Conservation (phyloP, 2,329 filamentous ascomycete genomes). For the Arthrinium phaeospermum region DNA sequence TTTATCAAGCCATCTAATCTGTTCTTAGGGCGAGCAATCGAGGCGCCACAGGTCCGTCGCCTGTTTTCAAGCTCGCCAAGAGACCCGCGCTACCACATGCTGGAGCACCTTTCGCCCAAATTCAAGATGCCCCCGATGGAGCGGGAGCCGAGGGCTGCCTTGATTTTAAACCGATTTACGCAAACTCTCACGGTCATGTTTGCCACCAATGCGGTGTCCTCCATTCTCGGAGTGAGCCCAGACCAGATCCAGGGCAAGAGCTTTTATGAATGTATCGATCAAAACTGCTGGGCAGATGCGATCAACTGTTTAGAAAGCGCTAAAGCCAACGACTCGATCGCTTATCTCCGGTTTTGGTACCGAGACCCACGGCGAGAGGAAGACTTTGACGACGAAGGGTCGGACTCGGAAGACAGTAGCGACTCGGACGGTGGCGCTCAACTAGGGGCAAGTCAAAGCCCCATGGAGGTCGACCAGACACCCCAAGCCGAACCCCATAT, state of each 20-base stretch:
- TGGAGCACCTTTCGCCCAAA: constrained; percentile 82
- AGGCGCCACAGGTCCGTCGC: constrained; percentile 78
- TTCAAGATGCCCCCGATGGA: constrained; percentile 69
- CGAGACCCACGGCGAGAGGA: constrained; percentile 71
- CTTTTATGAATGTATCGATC: constrained; percentile 86
- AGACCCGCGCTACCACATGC: constrained; percentile 88
- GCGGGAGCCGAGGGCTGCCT: constrained; percentile 80
- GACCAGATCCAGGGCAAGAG: constrained; percentile 75
- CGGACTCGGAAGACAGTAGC: constrained; percentile 45
- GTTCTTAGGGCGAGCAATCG: constrained; percentile 70
- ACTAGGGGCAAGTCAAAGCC: constrained; percentile 38
- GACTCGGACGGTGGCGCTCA: constrained; percentile 51
- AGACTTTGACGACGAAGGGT: constrained; percentile 50
- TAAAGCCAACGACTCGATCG: constrained; percentile 89
- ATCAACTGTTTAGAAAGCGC: constrained; percentile 82
- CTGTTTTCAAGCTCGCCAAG: constrained; percentile 81
- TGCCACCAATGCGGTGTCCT: constrained; percentile 75
- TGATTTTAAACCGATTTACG: constrained; percentile 88
- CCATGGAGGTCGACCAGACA: constrained; percentile 49
- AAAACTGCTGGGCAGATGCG: constrained; percentile 77
- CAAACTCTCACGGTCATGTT: constrained; percentile 85
- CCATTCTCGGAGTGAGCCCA: constrained; percentile 76
- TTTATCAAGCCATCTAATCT: constrained; percentile 24
- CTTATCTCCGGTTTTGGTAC: constrained; percentile 86
- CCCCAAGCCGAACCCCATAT: constrained; percentile 34